A percentile compares a stretch with the other conserved stretches of the same genome.
These are phyloP conservation scores for Lecanicillium sp. DNA, from an alignment of 2,329 filamentous ascomycete genomes.

Conservation along the genomic window DNA sequence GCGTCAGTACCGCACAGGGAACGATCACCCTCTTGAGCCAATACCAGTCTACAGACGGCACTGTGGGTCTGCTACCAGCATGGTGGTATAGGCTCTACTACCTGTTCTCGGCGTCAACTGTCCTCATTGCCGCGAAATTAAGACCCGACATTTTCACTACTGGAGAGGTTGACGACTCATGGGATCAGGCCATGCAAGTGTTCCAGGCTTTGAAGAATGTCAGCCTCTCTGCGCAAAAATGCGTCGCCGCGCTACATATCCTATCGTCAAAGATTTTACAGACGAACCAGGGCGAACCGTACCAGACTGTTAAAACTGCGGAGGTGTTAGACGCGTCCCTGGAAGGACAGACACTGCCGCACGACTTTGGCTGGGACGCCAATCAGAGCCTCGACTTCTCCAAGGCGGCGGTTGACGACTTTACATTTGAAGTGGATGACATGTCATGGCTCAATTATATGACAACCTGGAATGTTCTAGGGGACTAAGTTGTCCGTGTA, in stretches of 20 bases:
- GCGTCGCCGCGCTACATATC: slow-evolving; percentile 25
- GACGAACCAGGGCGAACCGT: too few species aligned
- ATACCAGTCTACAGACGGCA: slow-evolving; percentile 22
- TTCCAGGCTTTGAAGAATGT: slow-evolving; percentile 25
- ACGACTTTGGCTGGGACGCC: too few species aligned
- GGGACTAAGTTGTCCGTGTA: slow-evolving; percentile 1
- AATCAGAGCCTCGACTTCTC: too few species aligned
- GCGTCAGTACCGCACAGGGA: slow-evolving; percentile 23
- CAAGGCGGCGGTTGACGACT: slow-evolving; percentile 16
- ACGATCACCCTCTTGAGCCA: slow-evolving; percentile 22
- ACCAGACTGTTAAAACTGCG: too few species aligned
- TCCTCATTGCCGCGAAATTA: slow-evolving; percentile 27
- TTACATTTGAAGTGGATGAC: slow-evolving; percentile 21
- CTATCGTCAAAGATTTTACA: slow-evolving; percentile 23
- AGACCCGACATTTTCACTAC: slow-evolving; percentile 23
- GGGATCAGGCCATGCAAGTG: slow-evolving; percentile 24
- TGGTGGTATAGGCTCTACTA: slow-evolving; percentile 34
- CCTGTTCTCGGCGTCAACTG: slow-evolving; percentile 26
- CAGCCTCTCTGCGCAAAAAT: slow-evolving; percentile 22
- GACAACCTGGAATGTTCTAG: slow-evolving; percentile 19
- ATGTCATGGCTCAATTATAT: slow-evolving; percentile 25
- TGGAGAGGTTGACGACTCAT: slow-evolving; percentile 18
- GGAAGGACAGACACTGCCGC: too few species aligned
- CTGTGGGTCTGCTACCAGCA: slow-evolving; percentile 25
- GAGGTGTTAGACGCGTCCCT: too few species aligned